phyloP scores from a whole-genome alignment of 148 eudicot species.

The Rhododendron ferrugineum region DNA sequence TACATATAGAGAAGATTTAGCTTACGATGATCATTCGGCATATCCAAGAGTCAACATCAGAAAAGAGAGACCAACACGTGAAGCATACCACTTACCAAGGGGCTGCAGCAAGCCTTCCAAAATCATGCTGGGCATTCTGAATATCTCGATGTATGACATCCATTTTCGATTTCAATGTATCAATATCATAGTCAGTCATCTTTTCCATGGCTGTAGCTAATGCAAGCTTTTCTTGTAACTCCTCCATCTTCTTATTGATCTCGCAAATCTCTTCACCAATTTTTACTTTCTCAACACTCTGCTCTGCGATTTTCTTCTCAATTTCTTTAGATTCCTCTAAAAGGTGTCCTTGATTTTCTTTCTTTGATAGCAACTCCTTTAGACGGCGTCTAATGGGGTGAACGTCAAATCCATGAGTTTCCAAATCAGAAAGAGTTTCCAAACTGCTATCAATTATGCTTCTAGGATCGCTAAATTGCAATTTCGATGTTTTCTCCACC shows the following conservation, averaged over 20 bases:
- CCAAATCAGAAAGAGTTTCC: conserved; percentile 14
- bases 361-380: conserved; percentile 12
- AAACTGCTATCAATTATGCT: neutral
- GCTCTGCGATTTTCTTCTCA: neutral
- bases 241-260: neutral
- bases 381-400: neutral
- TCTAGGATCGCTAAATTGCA: conserved; percentile 9
- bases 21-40: neutral
- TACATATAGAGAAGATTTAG: neutral
- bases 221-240: conserved; percentile 4
- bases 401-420: conserved; percentile 4
- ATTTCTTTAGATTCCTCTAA: conserved; percentile 1
- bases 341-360: conserved; percentile 1
- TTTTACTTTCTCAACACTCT: neutral
- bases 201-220: neutral
- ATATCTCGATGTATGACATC: neutral
- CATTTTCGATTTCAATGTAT: neutral
- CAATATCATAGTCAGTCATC: neutral
- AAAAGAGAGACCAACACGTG: neutral
- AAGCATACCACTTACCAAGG: conserved; percentile 2
- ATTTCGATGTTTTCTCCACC: neutral
- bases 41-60: neutral
- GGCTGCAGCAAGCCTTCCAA: conserved; percentile 2
- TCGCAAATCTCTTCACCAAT: conserved; percentile 7
- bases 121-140: neutral